phyloP scores from a whole-genome alignment of 805 yeast species.

The Kuraishia capsulata region DNA sequence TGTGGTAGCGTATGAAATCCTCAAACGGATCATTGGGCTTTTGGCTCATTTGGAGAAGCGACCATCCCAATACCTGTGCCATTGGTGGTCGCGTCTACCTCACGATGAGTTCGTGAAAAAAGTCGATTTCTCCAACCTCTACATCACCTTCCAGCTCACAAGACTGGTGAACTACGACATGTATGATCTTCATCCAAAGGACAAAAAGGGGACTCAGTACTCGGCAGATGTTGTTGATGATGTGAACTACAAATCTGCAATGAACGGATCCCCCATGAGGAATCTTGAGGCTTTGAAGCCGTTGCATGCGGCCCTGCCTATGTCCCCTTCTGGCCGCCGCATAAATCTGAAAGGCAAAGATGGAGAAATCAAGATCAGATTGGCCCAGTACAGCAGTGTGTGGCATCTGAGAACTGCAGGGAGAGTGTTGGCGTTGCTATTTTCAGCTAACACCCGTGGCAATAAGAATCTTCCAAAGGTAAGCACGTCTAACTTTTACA shows the following conservation, averaged over 20 bases:
- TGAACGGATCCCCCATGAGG: not conserved
- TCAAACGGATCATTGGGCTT: constrained; percentile 62
- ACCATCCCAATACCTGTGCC: constrained; percentile 33
- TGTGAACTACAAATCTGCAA: constrained; percentile 15
- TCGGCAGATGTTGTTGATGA: constrained; percentile 12
- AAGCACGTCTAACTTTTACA: constrained; percentile 51
- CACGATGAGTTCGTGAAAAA: constrained; percentile 34
- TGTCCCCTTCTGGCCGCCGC: constrained; percentile 7
- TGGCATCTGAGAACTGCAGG: constrained; percentile 77
- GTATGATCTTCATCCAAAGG: constrained; percentile 6
- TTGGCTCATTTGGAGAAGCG: constrained; percentile 39
- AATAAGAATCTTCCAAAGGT: constrained; percentile 20
- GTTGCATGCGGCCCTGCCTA: constrained; percentile 12
- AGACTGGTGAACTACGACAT: constrained; percentile 32
- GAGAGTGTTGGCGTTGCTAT: constrained; percentile 43
- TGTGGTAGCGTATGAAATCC: constrained; percentile 53
- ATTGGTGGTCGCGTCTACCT: constrained; percentile 43
- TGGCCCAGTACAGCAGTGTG: constrained; percentile 62
- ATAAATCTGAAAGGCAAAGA: constrained; percentile 9
- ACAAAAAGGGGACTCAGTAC: not conserved
- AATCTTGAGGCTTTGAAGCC: not conserved
- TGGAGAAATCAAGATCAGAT: constrained; percentile 27
- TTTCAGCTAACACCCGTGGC: constrained; percentile 35
- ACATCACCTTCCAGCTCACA: constrained; percentile 68
- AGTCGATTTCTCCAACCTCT: constrained; percentile 64